Evolutionary conservation across 345 rosid genomes (phyloP), one percentile per base, ranked within the genome.

Genomic region (Clausena lansium): DNA sequence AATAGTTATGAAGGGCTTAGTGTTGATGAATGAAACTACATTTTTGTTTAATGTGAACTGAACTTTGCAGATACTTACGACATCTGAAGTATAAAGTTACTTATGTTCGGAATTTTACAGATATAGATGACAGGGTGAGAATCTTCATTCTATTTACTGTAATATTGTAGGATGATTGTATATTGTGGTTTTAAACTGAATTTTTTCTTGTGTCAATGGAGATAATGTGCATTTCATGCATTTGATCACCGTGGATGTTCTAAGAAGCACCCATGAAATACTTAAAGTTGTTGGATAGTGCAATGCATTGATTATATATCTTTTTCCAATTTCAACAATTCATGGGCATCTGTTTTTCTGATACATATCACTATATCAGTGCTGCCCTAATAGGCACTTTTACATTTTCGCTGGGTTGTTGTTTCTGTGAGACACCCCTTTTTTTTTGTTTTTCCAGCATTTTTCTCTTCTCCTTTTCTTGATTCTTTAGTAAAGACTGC

Each of bases 51-150:
- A 55, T 58, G 30, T 68, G 71, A 67, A 70, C 59, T 84, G 84
- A 39, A 62, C 67, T 70, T 11, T 89, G 86, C 88, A 95, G 97
- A 82, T 94, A 91, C 79, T 86, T 95, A 2, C 72, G 55, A 3
- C 88, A 92, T 79, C 77, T 93, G 83, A 90, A 89, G 67, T 91
- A 91, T 83, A 93, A 93, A 70, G 92, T 93, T 77, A 90, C 76
- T 32, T 92, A 85, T 78, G 93, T 92, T 5, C 73, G 99, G 62
- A 95, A 95, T 82, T 92, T 95, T 79, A 95, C 99, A 1, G 97
- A 95, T 80, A 89, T 95, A 58, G 97, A 95, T 85, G 99, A 93
- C 77, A 96, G 94, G 97, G 97, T 90, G 33, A 75, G 86, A 50
- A 50, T 38, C 62, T 67, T 30, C 69, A 50, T 28, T 71, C 35